These are phyloP conservation scores for Penicillium daleae DNA, from an alignment of 495 filamentous ascomycete species.

Conservation along the genomic window DNA sequence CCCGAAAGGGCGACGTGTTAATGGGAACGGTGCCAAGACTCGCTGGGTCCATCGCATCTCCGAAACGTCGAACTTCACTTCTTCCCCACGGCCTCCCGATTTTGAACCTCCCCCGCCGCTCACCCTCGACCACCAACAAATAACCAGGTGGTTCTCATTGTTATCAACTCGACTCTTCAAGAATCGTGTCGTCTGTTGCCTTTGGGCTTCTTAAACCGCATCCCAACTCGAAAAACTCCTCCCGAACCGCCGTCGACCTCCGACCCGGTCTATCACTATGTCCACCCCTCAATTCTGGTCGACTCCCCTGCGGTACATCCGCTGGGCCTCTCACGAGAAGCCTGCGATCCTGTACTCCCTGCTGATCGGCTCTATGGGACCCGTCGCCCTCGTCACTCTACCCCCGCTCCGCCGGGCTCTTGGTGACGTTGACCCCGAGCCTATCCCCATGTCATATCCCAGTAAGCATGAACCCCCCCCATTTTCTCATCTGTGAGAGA, in stretches of 20 bases:
- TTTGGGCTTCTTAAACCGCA: slow-evolving; percentile 11
- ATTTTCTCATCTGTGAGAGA: not conserved
- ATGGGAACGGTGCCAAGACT: slow-evolving; percentile 51
- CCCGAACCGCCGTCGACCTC: slow-evolving; percentile 22
- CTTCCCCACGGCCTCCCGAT: slow-evolving; percentile 31
- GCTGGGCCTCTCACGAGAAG: slow-evolving; percentile 83
- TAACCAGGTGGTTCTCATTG: slow-evolving; percentile 9
- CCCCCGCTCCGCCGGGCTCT: slow-evolving; percentile 70
- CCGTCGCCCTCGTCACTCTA: slow-evolving; percentile 64
- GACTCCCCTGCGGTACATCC: slow-evolving; percentile 77
- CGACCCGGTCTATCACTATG: slow-evolving; percentile 52
- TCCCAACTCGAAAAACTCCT: slow-evolving; percentile 14
- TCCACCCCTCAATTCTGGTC: slow-evolving; percentile 79
- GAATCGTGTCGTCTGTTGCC: slow-evolving; percentile 9
- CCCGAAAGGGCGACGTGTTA: slow-evolving; percentile 55
- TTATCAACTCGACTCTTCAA: slow-evolving; percentile 3
- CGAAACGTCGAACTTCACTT: slow-evolving; percentile 38
- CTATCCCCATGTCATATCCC: slow-evolving; percentile 87
- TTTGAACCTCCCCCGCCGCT: slow-evolving; percentile 22
- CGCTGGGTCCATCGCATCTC: slow-evolving; percentile 42
- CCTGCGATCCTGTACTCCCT: slow-evolving; percentile 88
- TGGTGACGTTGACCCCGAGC: slow-evolving; percentile 69
- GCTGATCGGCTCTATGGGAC: slow-evolving; percentile 71
- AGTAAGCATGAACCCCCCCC: slow-evolving; percentile 56
- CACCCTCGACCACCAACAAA: slow-evolving; percentile 15